Percentiles rank a stretch among this genome's conserved stretches.
These are phyloP conservation scores for Hsuehochloa calcarea DNA, from an alignment of 176 grass and related monocot species.

Conservation along the genomic window DNA sequence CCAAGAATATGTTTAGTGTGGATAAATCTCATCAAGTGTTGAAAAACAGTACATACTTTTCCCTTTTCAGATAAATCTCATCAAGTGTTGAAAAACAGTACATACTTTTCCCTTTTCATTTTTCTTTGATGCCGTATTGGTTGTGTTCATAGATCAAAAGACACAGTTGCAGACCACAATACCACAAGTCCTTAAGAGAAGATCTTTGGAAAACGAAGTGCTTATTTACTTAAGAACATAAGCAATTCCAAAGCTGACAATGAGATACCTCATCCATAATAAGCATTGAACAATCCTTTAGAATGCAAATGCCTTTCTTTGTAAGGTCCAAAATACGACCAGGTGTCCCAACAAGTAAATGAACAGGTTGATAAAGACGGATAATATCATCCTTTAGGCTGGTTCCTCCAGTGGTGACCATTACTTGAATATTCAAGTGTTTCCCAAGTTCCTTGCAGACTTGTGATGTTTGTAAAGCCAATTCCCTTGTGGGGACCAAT, in stretches of 20 bases:
- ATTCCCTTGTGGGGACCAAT: conserved; percentile 88
- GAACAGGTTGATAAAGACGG: conserved; percentile 88
- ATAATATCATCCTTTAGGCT: conserved; percentile 95
- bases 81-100: not conserved
- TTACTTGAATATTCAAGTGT: conserved; percentile 82
- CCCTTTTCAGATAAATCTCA: not conserved
- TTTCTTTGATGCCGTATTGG: not conserved
- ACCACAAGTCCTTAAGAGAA: not conserved
- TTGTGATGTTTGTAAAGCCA: conserved; percentile 94
- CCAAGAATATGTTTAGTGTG: not conserved
- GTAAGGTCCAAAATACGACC: conserved; percentile 80
- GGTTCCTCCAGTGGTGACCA: conserved; percentile 96
- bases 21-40: not conserved
- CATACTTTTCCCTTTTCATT: not conserved
- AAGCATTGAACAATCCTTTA: conserved; percentile 90
- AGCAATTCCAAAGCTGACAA: conserved; percentile 3
- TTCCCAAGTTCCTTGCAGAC: conserved; percentile 96
- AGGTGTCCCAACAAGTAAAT: conserved; percentile 86
- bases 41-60: not conserved
- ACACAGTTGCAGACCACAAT: not conserved
- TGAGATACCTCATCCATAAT: conserved; percentile 90
- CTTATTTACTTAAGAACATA: not conserved
- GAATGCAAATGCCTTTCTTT: conserved; percentile 76
- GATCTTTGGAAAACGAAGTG: not conserved
- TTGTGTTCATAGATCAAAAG: not conserved